Evolutionary conservation across 192 early-diverging fungal genomes (phyloP).

Genomic region (Linnemannia schmuckeri): DNA sequence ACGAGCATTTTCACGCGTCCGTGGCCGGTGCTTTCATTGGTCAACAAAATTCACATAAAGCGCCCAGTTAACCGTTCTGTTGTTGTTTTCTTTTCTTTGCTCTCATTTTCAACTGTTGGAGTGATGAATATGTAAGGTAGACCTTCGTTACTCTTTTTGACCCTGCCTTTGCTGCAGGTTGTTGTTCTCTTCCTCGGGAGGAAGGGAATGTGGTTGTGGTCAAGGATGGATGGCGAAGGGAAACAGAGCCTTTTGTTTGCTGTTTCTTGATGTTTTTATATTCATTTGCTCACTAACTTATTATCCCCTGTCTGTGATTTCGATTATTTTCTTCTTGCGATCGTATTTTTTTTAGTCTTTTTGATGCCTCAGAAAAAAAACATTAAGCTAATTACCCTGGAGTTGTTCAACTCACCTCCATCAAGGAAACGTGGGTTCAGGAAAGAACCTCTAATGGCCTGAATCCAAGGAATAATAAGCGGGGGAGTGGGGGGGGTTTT

Average conservation of each 20-base stretch:
- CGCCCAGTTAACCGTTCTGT: not conserved
- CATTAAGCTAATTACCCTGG: too few species aligned
- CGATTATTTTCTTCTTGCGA: not conserved
- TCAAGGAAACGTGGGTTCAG: not conserved
- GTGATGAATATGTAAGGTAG: not conserved
- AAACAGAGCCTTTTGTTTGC: not conserved
- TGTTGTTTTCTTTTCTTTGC: not conserved
- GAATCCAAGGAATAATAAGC: not conserved
- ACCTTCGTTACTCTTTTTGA: not conserved
- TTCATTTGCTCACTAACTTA: not conserved
- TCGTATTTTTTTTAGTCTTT: not conserved
- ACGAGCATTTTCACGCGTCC: slow-evolving; percentile 3
- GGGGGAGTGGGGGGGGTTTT: not conserved
- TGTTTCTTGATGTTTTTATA: not conserved
- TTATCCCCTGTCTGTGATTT: not conserved
- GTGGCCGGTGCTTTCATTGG: not conserved
- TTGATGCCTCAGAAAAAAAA: too few species aligned
- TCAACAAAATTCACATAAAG: not conserved
- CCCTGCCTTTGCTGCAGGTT: not conserved
- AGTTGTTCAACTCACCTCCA: not conserved
- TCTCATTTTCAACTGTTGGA: not conserved
- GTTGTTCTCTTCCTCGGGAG: not conserved
- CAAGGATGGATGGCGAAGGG: not conserved
- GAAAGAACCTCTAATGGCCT: not conserved
- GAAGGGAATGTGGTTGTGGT: not conserved